Conservation (phyloP, 441 rosid genomes). For the Geranium incanum region DNA sequence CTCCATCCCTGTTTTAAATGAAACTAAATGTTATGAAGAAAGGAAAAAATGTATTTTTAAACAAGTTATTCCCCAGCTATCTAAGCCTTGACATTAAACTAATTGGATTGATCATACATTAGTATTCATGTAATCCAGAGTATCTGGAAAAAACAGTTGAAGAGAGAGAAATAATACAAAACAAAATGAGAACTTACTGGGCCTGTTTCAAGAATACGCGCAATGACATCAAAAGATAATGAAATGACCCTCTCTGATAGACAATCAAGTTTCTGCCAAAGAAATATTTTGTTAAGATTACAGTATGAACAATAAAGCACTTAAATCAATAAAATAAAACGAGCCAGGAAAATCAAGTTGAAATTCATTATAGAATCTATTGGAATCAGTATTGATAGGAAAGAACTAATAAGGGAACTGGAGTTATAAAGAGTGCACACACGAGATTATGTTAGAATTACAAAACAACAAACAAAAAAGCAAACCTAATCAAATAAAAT, state of each 20-base stretch:
- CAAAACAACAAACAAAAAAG: conserved; percentile 17
- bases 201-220: conserved; percentile 75
- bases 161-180: conserved; percentile 15
- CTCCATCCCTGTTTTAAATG: conserved; percentile 69
- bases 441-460: conserved; percentile 17
- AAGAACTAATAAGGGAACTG: background rate
- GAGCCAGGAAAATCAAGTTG: background rate
- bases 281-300: conserved; percentile 18
- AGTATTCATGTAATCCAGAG: background rate
- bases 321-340: background rate
- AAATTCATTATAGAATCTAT: background rate
- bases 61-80: conserved; percentile 10
- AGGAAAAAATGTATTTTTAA: background rate
- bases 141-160: background rate
- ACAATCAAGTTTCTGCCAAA: conserved; percentile 61
- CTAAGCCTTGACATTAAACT: conserved; percentile 15
- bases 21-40: conserved; percentile 18
- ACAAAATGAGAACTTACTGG: conserved; percentile 48
- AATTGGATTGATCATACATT: background rate
- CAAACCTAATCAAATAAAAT: background rate
- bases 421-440: background rate
- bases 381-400: background rate
- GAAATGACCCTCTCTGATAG: conserved; percentile 59
- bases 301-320: conserved; percentile 17
- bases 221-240: conserved; percentile 67